Percentiles rank a stretch among this genome's conserved stretches.
Evolutionary conservation across 805 yeast genomes (phyloP).

Genomic region (Ogataea dorogensis): DNA sequence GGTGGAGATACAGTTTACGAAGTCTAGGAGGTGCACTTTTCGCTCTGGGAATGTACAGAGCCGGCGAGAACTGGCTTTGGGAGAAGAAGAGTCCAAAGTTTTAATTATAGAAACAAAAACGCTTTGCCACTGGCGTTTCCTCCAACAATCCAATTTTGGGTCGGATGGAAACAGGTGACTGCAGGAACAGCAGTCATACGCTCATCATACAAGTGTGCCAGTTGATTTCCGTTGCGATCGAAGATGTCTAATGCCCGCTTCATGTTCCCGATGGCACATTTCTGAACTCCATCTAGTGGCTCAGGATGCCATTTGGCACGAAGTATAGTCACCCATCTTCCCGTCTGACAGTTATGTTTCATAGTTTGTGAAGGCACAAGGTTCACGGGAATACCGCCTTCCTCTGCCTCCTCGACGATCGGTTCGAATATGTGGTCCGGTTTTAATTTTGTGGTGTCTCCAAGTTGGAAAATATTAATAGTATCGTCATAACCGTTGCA

Average conservation of each 20-base stretch:
- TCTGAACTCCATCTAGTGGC: constrained; percentile 70
- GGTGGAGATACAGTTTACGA: constrained; percentile 62
- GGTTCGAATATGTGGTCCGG: constrained; percentile 19
- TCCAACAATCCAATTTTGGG: constrained; percentile 87
- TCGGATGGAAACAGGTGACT: constrained; percentile 77
- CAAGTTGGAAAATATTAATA: constrained; percentile 65
- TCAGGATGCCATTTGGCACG: constrained; percentile 82
- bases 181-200: constrained; percentile 91
- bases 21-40: constrained; percentile 54
- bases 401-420: constrained; percentile 18
- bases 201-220: constrained; percentile 65
- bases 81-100: constrained; percentile 32
- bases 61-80: constrained; percentile 63
- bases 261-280: constrained; percentile 93
- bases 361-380: constrained; percentile 62
- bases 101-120: constrained; percentile 46
- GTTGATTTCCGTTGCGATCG: constrained; percentile 68
- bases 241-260: constrained; percentile 82
- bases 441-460: constrained; percentile 28
- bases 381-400: constrained; percentile 35
- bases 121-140: constrained; percentile 94
- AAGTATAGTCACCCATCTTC: constrained; percentile 92
- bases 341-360: constrained; percentile 92
- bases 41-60: constrained; percentile 58
- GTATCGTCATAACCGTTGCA: constrained; percentile 94